Conservation (phyloP, 2,329 filamentous ascomycete genomes). For the Nigrospora osmanthi region DNA sequence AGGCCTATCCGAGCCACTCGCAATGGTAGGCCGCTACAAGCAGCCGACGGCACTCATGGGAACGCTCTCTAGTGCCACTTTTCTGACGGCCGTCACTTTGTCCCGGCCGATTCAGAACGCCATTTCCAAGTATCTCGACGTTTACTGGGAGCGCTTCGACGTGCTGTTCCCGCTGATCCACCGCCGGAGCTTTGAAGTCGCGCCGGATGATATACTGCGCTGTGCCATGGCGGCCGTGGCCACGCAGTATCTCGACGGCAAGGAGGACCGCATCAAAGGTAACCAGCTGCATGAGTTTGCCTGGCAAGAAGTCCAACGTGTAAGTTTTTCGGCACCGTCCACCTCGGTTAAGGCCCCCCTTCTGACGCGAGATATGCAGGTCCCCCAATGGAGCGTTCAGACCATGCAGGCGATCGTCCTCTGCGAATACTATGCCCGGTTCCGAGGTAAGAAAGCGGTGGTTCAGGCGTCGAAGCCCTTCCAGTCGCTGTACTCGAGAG, state of each 20-base stretch:
- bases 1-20: constrained; percentile 27
- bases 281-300: constrained; percentile 43
- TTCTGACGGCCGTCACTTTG: constrained; percentile 28
- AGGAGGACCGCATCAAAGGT: constrained; percentile 42
- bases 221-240: constrained; percentile 52
- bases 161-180: constrained; percentile 43
- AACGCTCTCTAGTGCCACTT: constrained; percentile 24
- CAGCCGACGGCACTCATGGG: constrained; percentile 24
- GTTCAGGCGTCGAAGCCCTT: constrained; percentile 41
- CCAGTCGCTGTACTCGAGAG: constrained; percentile 43
- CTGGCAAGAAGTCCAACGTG: constrained; percentile 39
- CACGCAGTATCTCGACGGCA: constrained; percentile 39
- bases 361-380: constrained; percentile 20
- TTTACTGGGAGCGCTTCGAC: constrained; percentile 46
- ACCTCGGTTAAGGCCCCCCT: not conserved
- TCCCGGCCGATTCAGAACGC: constrained; percentile 28
- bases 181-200: constrained; percentile 32
- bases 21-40: constrained; percentile 32
- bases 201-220: constrained; percentile 34
- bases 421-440: constrained; percentile 47
- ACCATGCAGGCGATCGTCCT: constrained; percentile 46
- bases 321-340: constrained; percentile 25
- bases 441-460: constrained; percentile 42
- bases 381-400: constrained; percentile 38
- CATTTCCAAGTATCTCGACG: constrained; percentile 41